phyloP scores from a whole-genome alignment of 2,329 filamentous ascomycete genomes.

The Pseudopyrenochaeta lycopersici region DNA sequence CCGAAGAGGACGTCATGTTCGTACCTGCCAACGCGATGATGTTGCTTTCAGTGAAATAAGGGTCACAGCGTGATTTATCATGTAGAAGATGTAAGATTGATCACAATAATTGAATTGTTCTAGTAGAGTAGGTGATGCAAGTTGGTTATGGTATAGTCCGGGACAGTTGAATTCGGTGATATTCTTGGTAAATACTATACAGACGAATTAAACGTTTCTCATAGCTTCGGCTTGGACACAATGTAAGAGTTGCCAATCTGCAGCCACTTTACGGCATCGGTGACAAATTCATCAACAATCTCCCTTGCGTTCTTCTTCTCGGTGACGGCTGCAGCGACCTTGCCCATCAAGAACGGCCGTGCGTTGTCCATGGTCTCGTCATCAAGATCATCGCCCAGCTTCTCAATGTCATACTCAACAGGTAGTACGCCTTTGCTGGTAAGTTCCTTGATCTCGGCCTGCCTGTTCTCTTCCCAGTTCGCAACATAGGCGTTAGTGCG shows the following conservation, averaged over 20 bases:
- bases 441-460: slow-evolving; percentile 89
- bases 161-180: not conserved
- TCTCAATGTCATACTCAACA: slow-evolving; percentile 93
- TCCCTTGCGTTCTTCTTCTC: slow-evolving; percentile 91
- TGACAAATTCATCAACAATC: slow-evolving; percentile 93
- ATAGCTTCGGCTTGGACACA: slow-evolving; percentile 50
- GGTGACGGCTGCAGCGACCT: slow-evolving; percentile 91
- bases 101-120: too few relatives aligned
- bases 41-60: too few relatives aligned
- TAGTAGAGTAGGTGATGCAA: too few relatives aligned
- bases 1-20: too few relatives aligned
- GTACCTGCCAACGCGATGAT: too few relatives aligned
- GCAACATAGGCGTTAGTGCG: slow-evolving; percentile 92
- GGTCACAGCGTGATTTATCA: too few relatives aligned
- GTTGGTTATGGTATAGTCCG: too few relatives aligned
- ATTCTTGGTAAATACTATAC: not conserved
- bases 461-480: slow-evolving; percentile 95
- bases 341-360: slow-evolving; percentile 93
- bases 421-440: slow-evolving; percentile 89
- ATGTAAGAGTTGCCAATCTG: slow-evolving; percentile 72
- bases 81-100: too few relatives aligned
- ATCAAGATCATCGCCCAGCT: slow-evolving; percentile 70
- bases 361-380: slow-evolving; percentile 93
- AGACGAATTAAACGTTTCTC: not conserved
- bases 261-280: slow-evolving; percentile 77